Evolutionary conservation across 805 yeast species (phyloP).

Genomic region (Groenewaldozyma tartarivorans): DNA sequence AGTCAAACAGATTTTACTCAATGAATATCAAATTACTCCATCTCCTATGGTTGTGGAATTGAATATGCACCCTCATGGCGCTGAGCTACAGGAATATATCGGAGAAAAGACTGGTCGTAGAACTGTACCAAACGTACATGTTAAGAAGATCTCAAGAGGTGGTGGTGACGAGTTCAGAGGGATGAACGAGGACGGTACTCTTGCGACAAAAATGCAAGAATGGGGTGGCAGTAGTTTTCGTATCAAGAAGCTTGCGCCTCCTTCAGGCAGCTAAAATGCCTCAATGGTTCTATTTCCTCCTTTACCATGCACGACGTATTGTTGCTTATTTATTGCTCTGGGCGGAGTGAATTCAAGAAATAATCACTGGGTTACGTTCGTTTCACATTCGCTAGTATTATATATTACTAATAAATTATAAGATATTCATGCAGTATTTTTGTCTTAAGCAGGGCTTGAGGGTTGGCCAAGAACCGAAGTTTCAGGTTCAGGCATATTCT

Average conservation of each 20-base stretch:
- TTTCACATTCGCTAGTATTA: too few species aligned
- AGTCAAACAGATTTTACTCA: conserved; percentile 56
- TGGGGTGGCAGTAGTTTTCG: conserved; percentile 37
- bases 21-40: conserved; percentile 64
- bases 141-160: conserved; percentile 70
- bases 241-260: conserved; percentile 15
- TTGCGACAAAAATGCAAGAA: conserved; percentile 41
- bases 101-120: conserved; percentile 60
- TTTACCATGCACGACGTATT: neutral
- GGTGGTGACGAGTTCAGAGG: conserved; percentile 76
- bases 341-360: too few species aligned
- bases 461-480: neutral
- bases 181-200: conserved; percentile 47
- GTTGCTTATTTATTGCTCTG: neutral
- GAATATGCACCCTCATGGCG: conserved; percentile 71
- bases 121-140: conserved; percentile 85
- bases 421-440: too few species aligned
- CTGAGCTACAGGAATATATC: conserved; percentile 63
- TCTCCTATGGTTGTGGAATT: conserved; percentile 67
- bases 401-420: too few species aligned
- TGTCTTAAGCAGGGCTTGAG: too few species aligned
- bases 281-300: neutral
- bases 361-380: too few species aligned
- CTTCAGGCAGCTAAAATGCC: conserved; percentile 7
- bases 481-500: conserved; percentile 3